These are phyloP conservation scores for Malus hybrid DNA, from an alignment of 331 rosid genomes.

Conservation along the genomic window DNA sequence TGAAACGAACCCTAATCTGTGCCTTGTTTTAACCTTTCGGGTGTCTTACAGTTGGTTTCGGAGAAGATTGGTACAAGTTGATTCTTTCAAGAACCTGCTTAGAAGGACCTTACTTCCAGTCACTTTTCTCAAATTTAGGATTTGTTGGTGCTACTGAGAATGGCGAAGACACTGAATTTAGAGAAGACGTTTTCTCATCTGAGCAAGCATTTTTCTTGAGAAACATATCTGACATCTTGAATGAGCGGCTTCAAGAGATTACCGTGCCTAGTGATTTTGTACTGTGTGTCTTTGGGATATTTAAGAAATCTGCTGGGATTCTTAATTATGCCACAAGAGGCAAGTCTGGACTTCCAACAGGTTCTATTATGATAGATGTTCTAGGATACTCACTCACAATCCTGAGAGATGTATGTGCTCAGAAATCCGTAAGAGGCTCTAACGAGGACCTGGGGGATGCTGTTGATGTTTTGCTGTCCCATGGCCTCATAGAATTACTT, in stretches of 20 bases:
- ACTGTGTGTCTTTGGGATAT: constrained; percentile 40
- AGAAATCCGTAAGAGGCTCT: constrained; percentile 20
- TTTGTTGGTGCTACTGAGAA: constrained; percentile 9
- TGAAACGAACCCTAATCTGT: neutral
- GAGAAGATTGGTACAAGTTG: constrained; percentile 66
- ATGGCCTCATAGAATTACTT: constrained; percentile 45
- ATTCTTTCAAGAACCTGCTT: constrained; percentile 64
- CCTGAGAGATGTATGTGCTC: constrained; percentile 67
- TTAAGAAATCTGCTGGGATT: constrained; percentile 40
- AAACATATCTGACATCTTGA: constrained; percentile 47
- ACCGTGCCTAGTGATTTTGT: constrained; percentile 35
- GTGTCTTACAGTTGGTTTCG: constrained; percentile 26
- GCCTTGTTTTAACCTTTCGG: neutral
- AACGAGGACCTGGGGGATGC: constrained; percentile 23
- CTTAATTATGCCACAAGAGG: constrained; percentile 21
- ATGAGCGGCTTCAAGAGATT: constrained; percentile 41
- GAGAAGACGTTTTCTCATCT: constrained; percentile 18
- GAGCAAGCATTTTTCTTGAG: constrained; percentile 57
- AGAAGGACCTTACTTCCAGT: constrained; percentile 49
- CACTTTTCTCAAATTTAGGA: constrained; percentile 36
- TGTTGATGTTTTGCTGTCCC: constrained; percentile 40
- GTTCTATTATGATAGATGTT: constrained; percentile 37
- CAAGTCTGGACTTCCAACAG: constrained; percentile 54
- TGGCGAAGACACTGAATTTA: constrained; percentile 14
- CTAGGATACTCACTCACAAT: constrained; percentile 64